Percentiles rank a stretch among this genome's conserved stretches.
These are phyloP conservation scores for Anaeromyces robustus DNA, from an alignment of 192 early-diverging fungal species.

Conservation along the genomic window DNA sequence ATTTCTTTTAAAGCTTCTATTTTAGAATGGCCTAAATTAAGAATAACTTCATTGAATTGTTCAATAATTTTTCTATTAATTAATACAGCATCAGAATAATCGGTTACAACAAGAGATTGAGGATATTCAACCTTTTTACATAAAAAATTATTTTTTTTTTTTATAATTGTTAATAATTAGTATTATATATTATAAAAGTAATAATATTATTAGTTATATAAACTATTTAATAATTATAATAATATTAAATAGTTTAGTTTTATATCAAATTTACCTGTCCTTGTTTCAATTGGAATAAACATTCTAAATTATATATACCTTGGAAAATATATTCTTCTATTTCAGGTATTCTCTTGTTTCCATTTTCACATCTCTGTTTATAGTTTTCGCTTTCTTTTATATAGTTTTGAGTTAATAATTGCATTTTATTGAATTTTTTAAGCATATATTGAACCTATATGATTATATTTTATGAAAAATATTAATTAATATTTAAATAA, in stretches of 20 bases:
- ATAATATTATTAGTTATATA: constrained; percentile 1
- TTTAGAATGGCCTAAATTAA: constrained; percentile 27
- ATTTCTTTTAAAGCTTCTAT: constrained; percentile 43
- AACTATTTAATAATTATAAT: too few relatives aligned
- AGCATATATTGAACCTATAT: background rate
- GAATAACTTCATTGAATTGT: constrained; percentile 29
- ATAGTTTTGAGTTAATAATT: constrained; percentile 18
- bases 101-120: constrained; percentile 39
- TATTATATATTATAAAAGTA: constrained; percentile 1
- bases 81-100: constrained; percentile 32
- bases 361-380: constrained; percentile 21
- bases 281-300: constrained; percentile 37
- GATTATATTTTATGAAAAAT: too few relatives aligned
- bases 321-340: constrained; percentile 36
- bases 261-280: constrained; percentile 30
- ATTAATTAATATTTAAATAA: too few relatives aligned
- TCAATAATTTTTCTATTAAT: constrained; percentile 33
- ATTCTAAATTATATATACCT: constrained; percentile 32
- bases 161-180: background rate
- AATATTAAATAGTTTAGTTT: too few relatives aligned
- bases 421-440: constrained; percentile 16
- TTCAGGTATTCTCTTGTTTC: constrained; percentile 19
- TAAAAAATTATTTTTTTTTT: background rate
- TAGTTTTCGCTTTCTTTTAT: constrained; percentile 25
- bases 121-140: constrained; percentile 47